Evolutionary conservation across 2,329 filamentous ascomycete species (phyloP), one percentile per base, ranked within the genome.

Genomic region (Acrocalymma vagum): DNA sequence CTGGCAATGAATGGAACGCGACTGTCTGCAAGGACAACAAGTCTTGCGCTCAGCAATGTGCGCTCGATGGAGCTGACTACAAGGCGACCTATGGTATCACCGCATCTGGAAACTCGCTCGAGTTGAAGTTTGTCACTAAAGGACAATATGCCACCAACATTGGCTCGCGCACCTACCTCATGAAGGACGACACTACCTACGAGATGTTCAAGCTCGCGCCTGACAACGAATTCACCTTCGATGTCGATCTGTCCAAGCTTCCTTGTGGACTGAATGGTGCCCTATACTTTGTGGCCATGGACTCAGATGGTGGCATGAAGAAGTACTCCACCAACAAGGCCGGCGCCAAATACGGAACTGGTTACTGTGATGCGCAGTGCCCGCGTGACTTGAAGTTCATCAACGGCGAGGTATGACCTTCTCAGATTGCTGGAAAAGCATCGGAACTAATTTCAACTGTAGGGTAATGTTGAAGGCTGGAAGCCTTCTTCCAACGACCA

Each of bases 281-380:
- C 29, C 72, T 89, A 30, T 88, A 89, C 72, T 76, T 86, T 31
- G 72, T 79, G 6, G 69, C 75, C 55, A 86, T 85, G 82, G 75
- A 80, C 11, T 70, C 74, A 6, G 80, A 85, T 55, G 86, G 86
- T 53, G 85, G 83, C 21, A 48, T 75, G 42, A 62, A 73, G 34
- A 70, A 69, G 45, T 65, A 55, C 48, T 59, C 51, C 16, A 69
- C 54, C 58, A 83, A 72, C 59, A 66, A 68, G 46, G 70, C 70
- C 29, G 70, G 70, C 32, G 79, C 80, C 53, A 77, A 77, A 62
- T 80, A 79, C 58, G 79, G 79, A 33, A 81, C 78, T 18, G 79
- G 55, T 13, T 59, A 59, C 43, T 58, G 58, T 42, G 50, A 61
- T 39, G 48, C 55, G 6, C 62, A 66, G 32, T 65, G 61, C 46